Percentiles rank a stretch among this genome's conserved stretches.
These are phyloP conservation scores for Pythium utonaiense DNA, from an alignment of 352 stramenopile genomes.

Conservation along the genomic window DNA sequence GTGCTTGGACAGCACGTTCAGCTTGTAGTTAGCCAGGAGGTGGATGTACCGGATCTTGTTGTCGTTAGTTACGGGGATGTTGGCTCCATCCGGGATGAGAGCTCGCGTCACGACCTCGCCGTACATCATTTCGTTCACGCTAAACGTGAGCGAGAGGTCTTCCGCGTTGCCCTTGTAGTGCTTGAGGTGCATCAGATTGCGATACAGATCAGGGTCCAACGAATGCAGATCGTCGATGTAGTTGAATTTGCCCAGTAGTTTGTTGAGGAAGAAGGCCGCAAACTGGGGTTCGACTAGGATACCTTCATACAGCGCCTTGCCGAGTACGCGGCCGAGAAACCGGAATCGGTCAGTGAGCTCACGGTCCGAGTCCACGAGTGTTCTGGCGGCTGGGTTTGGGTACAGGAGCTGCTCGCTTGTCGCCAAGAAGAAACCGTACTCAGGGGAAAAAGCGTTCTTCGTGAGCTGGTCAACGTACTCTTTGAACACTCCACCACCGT, in stretches of 20 bases:
- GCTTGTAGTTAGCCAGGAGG: conserved; percentile 94
- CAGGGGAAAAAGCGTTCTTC: conserved; percentile 90
- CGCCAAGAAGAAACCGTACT: conserved; percentile 85
- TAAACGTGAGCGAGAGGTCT: conserved; percentile 91
- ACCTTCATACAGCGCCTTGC: conserved; percentile 95
- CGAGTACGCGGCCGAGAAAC: conserved; percentile 93
- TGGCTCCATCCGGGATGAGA: conserved; percentile 85
- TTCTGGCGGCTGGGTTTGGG: conserved; percentile 90
- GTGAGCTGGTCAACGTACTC: conserved; percentile 94
- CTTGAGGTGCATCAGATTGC: conserved; percentile 96
- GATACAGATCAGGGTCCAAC: conserved; percentile 92
- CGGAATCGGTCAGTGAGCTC: conserved; percentile 90
- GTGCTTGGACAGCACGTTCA: conserved; percentile 91
- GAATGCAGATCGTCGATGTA: conserved; percentile 88
- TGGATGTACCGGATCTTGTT: conserved; percentile 97
- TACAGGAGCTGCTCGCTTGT: conserved; percentile 88
- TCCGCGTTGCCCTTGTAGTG: conserved; percentile 92
- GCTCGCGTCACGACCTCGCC: conserved; percentile 78
- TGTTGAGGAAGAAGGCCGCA: conserved; percentile 94
- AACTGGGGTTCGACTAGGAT: conserved; percentile 96
- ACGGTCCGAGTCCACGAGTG: conserved; percentile 71
- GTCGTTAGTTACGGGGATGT: conserved; percentile 86
- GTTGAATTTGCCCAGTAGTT: conserved; percentile 83
- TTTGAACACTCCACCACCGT: conserved; percentile 97
- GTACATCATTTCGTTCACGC: conserved; percentile 86